Evolutionary conservation across 768 basidiomycete genomes (phyloP), one percentile per base, ranked within the genome.

Genomic region (Naganishia randhawae): DNA sequence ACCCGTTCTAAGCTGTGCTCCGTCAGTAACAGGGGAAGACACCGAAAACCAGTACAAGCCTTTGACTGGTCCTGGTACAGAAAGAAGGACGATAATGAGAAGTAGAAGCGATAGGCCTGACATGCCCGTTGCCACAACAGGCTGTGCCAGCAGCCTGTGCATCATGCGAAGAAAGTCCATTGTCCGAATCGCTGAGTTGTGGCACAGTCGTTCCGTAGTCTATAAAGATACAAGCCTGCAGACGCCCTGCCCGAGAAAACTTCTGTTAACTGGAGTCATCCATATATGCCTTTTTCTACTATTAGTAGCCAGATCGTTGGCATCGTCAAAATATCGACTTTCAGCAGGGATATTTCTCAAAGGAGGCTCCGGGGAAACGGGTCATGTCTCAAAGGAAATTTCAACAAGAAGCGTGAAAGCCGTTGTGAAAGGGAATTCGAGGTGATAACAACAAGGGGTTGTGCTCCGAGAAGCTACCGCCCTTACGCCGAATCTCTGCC

Each of bases 41-140:
- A 80, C 70, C 17, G 52, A 42, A 71, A 80, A 80, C 78, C 78
- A 80, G 62, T 75, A 77, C 51, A 80, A 37, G 1, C 74, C 71
- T 63, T 77, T 77, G 66, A 77, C 76, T 25, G 78, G 78, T 33
- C 78, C 78, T 3, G 78, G 78, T 2, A 80, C 78, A 10, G 75
- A 74, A 0, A 80, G 67, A 6, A 80, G 69, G 6, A 80, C 76
- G 1, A 80, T 61, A 14, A 80, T 73, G 1, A 78, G 71, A 3
- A 80, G 73, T 3, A 80, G 71, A 6, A 80, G 69, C 5, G 76
- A 71, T 4, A 80, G 65, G 9, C 68, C 71, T 11, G 76, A 75
- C 7, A 78, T 63, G 16, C 67, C 74, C 9, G 78, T 67, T 1
- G 77, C 70, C 45, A 80, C 37, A 45, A 70, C 71, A 1, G 77